Conservation (phyloP, 2,329 filamentous ascomycete genomes). For the Penicillium sp. region DNA sequence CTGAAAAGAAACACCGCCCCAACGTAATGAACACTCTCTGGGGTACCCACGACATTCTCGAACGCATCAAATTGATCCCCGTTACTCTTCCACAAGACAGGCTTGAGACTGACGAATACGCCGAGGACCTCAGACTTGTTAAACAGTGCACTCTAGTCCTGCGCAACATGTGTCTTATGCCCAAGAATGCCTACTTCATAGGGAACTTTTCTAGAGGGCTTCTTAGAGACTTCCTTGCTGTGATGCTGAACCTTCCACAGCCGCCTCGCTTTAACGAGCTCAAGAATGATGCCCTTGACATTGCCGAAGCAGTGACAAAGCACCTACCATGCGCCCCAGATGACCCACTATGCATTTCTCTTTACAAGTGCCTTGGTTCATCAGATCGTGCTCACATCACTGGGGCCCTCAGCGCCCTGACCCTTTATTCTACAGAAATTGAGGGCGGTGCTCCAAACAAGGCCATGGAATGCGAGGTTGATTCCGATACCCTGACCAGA, state of each 20-base stretch:
- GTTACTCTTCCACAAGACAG: constrained; percentile 59
- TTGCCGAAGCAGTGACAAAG: constrained; percentile 83
- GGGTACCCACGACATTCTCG: constrained; percentile 68
- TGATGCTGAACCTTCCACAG: constrained; percentile 72
- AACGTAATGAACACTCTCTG: constrained; percentile 61
- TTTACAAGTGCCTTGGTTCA: constrained; percentile 57
- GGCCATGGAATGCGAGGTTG: constrained; percentile 55
- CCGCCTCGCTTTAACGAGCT: constrained; percentile 71
- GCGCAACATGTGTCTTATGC: constrained; percentile 91
- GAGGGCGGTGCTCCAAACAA: constrained; percentile 66
- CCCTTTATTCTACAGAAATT: constrained; percentile 82
- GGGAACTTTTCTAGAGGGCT: constrained; percentile 62
- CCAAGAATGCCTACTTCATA: constrained; percentile 81
- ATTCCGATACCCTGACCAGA: constrained; percentile 58
- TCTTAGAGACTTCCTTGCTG: constrained; percentile 76
- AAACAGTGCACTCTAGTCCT: constrained; percentile 85
- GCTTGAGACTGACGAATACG: constrained; percentile 67
- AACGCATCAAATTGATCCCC: constrained; percentile 63
- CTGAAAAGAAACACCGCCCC: constrained; percentile 31
- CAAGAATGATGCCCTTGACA: constrained; percentile 87
- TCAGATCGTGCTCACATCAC: constrained; percentile 79
- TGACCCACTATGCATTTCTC: constrained; percentile 73
- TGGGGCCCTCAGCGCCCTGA: constrained; percentile 74
- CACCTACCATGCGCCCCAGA: constrained; percentile 68
- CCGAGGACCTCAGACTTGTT: constrained; percentile 68